Conservation (phyloP, 352 stramenopile genomes). For the Globisporangium spiculum region DNA sequence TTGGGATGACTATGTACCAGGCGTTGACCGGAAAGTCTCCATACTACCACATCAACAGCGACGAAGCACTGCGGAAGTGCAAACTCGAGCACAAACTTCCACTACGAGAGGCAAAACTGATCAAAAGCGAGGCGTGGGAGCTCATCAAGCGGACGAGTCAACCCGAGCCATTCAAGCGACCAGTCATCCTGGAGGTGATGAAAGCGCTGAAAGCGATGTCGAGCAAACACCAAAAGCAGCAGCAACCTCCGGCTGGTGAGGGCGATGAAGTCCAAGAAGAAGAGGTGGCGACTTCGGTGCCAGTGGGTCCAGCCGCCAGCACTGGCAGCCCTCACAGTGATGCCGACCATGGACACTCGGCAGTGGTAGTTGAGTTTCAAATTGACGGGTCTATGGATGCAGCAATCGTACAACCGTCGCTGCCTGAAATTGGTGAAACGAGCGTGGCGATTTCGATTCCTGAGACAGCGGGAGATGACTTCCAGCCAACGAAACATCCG, state of each 20-base stretch:
- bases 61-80: conserved; percentile 1
- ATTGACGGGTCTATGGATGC: background rate
- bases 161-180: background rate
- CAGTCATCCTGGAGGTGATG: conserved; percentile 1
- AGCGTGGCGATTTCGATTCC: background rate
- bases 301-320: background rate
- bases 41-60: conserved; percentile 9
- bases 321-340: background rate
- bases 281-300: background rate
- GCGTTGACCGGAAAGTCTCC: conserved; percentile 12
- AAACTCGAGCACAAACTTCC: conserved; percentile 4
- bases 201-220: conserved; percentile 5
- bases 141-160: conserved; percentile 5
- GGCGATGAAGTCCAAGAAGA: background rate
- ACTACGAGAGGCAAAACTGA: background rate
- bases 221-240: background rate
- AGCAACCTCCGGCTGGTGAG: background rate
- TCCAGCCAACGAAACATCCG: background rate
- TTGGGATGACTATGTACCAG: conserved; percentile 23
- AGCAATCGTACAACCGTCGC: background rate
- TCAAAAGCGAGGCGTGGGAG: background rate
- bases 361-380: background rate
- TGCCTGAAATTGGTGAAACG: background rate
- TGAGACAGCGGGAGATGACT: background rate
- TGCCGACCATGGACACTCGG: background rate